Evolutionary conservation across 2,329 filamentous ascomycete species (phyloP).

Genomic region (Akanthomyces muscarius): DNA sequence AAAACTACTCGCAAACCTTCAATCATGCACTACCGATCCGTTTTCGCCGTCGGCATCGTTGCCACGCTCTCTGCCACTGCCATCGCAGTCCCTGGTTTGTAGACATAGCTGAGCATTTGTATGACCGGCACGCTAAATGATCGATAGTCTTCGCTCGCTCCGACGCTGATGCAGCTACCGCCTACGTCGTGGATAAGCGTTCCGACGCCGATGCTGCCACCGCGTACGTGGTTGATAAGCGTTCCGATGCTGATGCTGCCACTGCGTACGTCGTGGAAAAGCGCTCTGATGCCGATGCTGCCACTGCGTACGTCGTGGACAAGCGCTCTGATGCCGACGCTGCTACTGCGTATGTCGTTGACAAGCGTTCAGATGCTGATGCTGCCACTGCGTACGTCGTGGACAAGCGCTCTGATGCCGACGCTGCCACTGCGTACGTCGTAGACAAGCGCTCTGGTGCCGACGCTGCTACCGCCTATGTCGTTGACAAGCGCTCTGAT

Average conservation of each 20-base stretch:
- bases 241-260: neutral
- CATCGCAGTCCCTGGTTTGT: neutral
- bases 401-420: neutral
- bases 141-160: slow-evolving; percentile 3
- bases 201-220: neutral
- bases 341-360: neutral
- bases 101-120: too few species aligned
- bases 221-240: neutral
- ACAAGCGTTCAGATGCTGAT: slow-evolving; percentile 11
- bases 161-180: neutral
- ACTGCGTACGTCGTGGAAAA: neutral
- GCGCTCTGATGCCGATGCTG: neutral
- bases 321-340: slow-evolving; percentile 2
- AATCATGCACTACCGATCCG: slow-evolving; percentile 7
- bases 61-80: slow-evolving; percentile 7
- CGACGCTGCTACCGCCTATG: neutral
- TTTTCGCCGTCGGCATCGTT: neutral
- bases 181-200: neutral
- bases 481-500: slow-evolving; percentile 7
- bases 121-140: neutral
- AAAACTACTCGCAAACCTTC: neutral
- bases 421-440: neutral
- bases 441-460: slow-evolving; percentile 11
- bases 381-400: neutral
- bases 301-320: neutral